Evolutionary conservation across 805 yeast genomes (phyloP).

Genomic region (Teunomyces tritomae): DNA sequence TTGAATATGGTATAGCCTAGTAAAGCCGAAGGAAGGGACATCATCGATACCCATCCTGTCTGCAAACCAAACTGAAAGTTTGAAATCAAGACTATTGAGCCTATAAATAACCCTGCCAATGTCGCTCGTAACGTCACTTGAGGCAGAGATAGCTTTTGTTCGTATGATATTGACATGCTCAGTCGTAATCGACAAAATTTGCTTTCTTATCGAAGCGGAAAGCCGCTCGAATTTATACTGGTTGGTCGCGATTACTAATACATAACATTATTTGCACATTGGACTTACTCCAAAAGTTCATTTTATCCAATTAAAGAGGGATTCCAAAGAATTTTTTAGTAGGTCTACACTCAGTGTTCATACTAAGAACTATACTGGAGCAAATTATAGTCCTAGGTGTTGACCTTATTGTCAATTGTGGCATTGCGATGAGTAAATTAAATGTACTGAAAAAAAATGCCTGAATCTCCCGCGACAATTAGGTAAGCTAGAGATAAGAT

Average conservation of each 20-base stretch:
- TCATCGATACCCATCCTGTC: slow-evolving; percentile 99
- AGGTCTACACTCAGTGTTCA: too few species aligned
- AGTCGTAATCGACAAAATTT: neutral
- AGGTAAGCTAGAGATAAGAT: too few species aligned
- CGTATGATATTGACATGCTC: slow-evolving; percentile 7
- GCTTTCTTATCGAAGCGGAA: neutral
- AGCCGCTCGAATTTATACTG: neutral
- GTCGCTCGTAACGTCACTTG: slow-evolving; percentile 77
- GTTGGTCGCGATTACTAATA: neutral
- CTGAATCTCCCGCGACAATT: too few species aligned
- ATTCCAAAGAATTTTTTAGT: neutral
- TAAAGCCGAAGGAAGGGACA: slow-evolving; percentile 92
- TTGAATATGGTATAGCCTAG: slow-evolving; percentile 83
- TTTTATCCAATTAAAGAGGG: neutral
- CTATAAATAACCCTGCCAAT: slow-evolving; percentile 75
- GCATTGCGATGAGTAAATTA: neutral
- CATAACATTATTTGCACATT: neutral
- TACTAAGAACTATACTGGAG: too few species aligned
- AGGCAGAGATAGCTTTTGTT: slow-evolving; percentile 49
- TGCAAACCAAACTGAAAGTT: slow-evolving; percentile 96
- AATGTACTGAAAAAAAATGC: neutral
- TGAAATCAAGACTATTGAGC: slow-evolving; percentile 80
- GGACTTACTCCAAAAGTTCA: neutral
- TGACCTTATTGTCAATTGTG: neutral
- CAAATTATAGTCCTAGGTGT: neutral